Conservation (phyloP, 345 rosid genomes). For the Murraya paniculata region DNA sequence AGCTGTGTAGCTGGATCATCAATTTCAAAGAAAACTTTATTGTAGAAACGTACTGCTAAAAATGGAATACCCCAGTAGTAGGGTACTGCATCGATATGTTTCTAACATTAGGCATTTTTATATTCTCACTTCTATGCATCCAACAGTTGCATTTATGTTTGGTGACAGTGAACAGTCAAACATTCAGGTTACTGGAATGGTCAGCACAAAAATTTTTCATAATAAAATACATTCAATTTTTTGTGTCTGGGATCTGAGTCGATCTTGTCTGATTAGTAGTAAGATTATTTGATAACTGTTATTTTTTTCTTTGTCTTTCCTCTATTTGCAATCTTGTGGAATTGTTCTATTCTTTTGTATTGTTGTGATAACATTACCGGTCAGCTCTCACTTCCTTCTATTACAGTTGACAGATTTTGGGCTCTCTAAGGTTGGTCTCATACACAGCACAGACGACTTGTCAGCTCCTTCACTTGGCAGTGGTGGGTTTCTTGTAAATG, state of each 20-base stretch:
- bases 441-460: conserved; percentile 93
- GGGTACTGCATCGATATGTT: background rate
- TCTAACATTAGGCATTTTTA: background rate
- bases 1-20: background rate
- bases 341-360: background rate
- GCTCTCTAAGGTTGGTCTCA: conserved; percentile 95
- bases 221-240: background rate
- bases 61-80: too few relatives aligned
- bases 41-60: background rate
- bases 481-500: conserved; percentile 49
- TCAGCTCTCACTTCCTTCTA: conserved; percentile 27
- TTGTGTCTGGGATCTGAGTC: background rate
- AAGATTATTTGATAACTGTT: background rate
- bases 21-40: background rate
- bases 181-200: background rate
- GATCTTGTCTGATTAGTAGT: background rate
- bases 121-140: background rate
- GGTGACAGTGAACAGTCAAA: background rate
- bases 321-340: background rate
- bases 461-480: conserved; percentile 64
- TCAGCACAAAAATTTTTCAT: background rate
- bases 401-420: conserved; percentile 99
- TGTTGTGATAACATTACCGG: background rate
- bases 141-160: background rate
- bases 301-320: background rate